Base-by-base conservation (phyloP, 2,329 filamentous ascomycete species). In the Aspergillus alliaceus region DNA sequence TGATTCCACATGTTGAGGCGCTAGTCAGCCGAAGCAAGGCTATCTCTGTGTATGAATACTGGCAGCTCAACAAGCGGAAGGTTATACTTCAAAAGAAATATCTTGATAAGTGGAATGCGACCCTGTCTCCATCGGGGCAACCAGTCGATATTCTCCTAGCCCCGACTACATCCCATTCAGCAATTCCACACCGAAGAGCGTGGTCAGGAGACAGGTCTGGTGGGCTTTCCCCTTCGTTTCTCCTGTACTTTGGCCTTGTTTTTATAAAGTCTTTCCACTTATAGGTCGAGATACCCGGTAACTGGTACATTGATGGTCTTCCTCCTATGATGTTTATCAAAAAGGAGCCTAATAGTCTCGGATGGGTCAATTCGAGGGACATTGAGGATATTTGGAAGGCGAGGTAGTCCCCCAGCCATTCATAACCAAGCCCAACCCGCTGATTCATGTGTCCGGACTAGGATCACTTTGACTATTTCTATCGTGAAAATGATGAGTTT, bases 401-500 rank as follows among this genome's bases (percentile, higher is more conserved):
- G n/a, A n/a, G n/a, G n/a, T 6, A 18, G 61, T 62, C 15, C 22
- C 18, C 29, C 9, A n/a, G n/a, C n/a, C n/a, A n/a, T n/a, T n/a
- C n/a, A n/a, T n/a, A n/a, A n/a, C n/a, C n/a, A n/a, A n/a, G 9
- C 9, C 49, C 29, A 5, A 6, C 7, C 2, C 14, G 22, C 22
- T 7, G 1, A 1, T 40, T 14, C 12, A 14, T 1, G 6, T 25
- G 11, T 12, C 22, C 6, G 9, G 6, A 2, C 22, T 64, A 91
- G 72, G 83, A 86, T 60, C 79, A 83, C 54, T 85, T 86, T 58
- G 79, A 84, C 63, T 87, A 90, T 72, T 90, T 89, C 66, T 91
- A 91, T 69, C 79, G 88, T 27, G 87, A 91, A 71, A 88, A 90
- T 60, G 88, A 91, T 64, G 86, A 90, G 64, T 91, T 91, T 60